Base-by-base conservation (phyloP, 495 filamentous ascomycete genomes). In the Recurvomyces mirabilis region DNA sequence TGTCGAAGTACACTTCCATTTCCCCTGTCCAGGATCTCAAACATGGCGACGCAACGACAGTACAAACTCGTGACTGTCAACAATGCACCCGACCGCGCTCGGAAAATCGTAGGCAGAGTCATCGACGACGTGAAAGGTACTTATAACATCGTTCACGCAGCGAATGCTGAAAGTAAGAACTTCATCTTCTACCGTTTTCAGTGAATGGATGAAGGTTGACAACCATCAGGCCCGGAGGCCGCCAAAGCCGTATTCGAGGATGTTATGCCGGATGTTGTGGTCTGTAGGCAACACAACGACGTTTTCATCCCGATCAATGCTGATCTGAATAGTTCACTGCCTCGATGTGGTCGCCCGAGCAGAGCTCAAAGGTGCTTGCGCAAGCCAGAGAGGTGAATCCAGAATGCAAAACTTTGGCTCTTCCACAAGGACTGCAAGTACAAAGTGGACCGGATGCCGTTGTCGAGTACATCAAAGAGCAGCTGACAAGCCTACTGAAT, bases 31-130 rank as follows among this genome's bases (percentile, higher is more conserved):
- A n/a, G n/a, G n/a, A n/a, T n/a, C n/a, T n/a, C n/a, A n/a, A 37
- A 5, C 34, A 37, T 37, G 34, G 34, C 35, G 7, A 14, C 43
- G 5, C 23, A 73, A 51, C 75, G 73, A 25, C 73, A 75, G 14
- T 82, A 68, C 60, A 70, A 60, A 39, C 71, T 83, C 17, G 71
- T 79, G 35, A 81, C 77, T 10, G 78, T 83, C 52, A 82, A 82
- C 65, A 83, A 71, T 34, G 77, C 69, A 1, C 79, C 79, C 7
- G 77, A 79, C 47, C 70, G 79, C 23, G 79, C 79, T 28, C 71
- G 74, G 57, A 59, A 63, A 9, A 60, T 82, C 28, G 73, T 81
- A 55, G 78, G 77, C 14, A 67, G 69, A 3, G 57, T 81, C 5
- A 67, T 70, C 20, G 73, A 80, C 37, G 66, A 61, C 11, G 52